Conservation (phyloP, 371 early-diverging fungal species). For the Lichtheimia corymbifera region DNA sequence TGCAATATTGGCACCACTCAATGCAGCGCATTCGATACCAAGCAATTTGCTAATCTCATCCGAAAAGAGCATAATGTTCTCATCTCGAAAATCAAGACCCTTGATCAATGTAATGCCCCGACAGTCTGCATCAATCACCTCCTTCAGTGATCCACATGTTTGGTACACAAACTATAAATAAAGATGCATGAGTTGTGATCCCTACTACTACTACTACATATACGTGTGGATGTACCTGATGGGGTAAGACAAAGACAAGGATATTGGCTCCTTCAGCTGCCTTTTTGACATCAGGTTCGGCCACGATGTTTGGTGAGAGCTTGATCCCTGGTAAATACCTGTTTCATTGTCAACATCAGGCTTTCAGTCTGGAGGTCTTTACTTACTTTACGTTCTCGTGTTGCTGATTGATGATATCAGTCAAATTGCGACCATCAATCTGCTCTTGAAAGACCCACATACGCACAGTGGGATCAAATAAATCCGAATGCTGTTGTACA, state of each 20-base stretch:
- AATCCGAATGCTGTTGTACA: slow-evolving; percentile 56
- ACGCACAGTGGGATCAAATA: slow-evolving; percentile 77
- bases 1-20: slow-evolving; percentile 98
- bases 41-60: slow-evolving; percentile 40
- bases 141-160: slow-evolving; percentile 70
- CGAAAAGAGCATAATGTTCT: slow-evolving; percentile 18
- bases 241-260: slow-evolving; percentile 97
- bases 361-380: not conserved
- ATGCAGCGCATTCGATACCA: slow-evolving; percentile 70
- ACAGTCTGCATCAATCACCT: slow-evolving; percentile 59
- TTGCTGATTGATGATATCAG: slow-evolving; percentile 91
- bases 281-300: slow-evolving; percentile 73
- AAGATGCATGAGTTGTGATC: not conserved
- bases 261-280: slow-evolving; percentile 80
- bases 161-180: slow-evolving; percentile 68
- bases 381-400: slow-evolving; percentile 92
- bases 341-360: not conserved
- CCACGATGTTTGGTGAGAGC: slow-evolving; percentile 84
- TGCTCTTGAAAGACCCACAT: slow-evolving; percentile 96
- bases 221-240: slow-evolving; percentile 67
- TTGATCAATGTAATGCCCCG: slow-evolving; percentile 92
- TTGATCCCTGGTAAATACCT: slow-evolving; percentile 87
- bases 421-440: slow-evolving; percentile 80
- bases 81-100: slow-evolving; percentile 29
- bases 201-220: not conserved